These are phyloP conservation scores for Helminthosporium solani DNA, from an alignment of 2,329 filamentous ascomycete species.

Conservation along the genomic window DNA sequence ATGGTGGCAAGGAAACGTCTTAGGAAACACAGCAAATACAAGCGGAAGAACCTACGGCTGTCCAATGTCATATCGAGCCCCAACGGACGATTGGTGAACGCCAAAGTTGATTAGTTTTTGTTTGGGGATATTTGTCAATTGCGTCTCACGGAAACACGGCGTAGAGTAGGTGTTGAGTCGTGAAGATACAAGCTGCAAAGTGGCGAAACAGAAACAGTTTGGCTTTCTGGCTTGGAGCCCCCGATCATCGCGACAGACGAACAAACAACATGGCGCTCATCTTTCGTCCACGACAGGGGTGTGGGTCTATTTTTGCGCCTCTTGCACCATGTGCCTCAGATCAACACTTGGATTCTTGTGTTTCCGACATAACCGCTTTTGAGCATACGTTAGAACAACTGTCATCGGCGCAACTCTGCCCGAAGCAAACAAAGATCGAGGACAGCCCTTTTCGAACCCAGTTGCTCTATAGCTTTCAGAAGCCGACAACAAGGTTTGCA, in stretches of 20 bases:
- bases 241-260: constrained; percentile 8
- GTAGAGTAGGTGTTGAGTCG: constrained; percentile 8
- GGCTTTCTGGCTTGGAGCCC: constrained; percentile 25
- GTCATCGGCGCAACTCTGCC: background rate
- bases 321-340: constrained; percentile 22
- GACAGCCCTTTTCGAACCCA: background rate
- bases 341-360: background rate
- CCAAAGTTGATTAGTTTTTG: constrained; percentile 66
- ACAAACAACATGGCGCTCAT: background rate
- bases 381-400: background rate
- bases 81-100: constrained; percentile 65
- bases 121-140: constrained; percentile 37
- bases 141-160: constrained; percentile 22
- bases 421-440: background rate
- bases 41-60: constrained; percentile 67
- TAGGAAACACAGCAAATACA: constrained; percentile 81
- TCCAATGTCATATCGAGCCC: constrained; percentile 80
- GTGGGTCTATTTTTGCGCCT: constrained; percentile 15
- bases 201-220: constrained; percentile 40
- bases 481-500: background rate
- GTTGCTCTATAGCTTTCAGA: constrained; percentile 5
- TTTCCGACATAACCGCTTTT: constrained; percentile 11
- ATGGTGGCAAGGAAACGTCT: constrained; percentile 96
- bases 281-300: background rate
- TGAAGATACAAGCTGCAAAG: constrained; percentile 16